These are phyloP conservation scores for Podaxis sp. DNA, from an alignment of 768 basidiomycete genomes.

Conservation along the genomic window DNA sequence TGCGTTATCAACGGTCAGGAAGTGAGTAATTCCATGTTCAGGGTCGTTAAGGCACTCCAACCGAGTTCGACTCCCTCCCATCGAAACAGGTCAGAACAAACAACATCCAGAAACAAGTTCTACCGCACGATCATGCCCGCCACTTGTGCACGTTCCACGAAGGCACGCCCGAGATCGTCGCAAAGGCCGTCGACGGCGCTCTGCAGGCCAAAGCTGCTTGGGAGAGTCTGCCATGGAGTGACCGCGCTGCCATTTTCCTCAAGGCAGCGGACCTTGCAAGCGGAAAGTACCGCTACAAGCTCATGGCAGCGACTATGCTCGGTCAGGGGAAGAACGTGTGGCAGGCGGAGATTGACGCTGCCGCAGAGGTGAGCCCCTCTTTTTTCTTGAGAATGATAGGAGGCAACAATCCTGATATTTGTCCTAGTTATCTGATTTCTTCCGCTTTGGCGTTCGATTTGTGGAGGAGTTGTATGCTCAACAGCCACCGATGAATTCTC, in stretches of 20 bases:
- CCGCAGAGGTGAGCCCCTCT: slow-evolving; percentile 74
- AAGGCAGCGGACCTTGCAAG: slow-evolving; percentile 96
- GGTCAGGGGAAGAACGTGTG: slow-evolving; percentile 99
- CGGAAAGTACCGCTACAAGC: slow-evolving; percentile 93
- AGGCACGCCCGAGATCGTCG: slow-evolving; percentile 74
- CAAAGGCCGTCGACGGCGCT: slow-evolving; percentile 82
- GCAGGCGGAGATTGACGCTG: slow-evolving; percentile 99
- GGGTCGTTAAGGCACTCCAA: neutral
- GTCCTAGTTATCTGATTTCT: slow-evolving; percentile 80
- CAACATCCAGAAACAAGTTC: slow-evolving; percentile 70
- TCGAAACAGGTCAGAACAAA: slow-evolving; percentile 71
- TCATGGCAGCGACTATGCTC: slow-evolving; percentile 95
- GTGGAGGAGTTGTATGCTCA: slow-evolving; percentile 92
- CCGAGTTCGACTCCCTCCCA: neutral
- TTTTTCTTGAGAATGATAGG: neutral
- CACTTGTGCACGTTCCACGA: slow-evolving; percentile 87
- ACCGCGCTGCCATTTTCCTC: slow-evolving; percentile 96
- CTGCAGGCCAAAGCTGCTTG: slow-evolving; percentile 84
- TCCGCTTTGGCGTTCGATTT: slow-evolving; percentile 95
- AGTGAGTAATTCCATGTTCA: slow-evolving; percentile 39
- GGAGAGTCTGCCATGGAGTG: slow-evolving; percentile 96
- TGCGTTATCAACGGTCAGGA: slow-evolving; percentile 89
- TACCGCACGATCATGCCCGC: slow-evolving; percentile 84
- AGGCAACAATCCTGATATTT: neutral
- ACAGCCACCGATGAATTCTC: slow-evolving; percentile 84